Base-by-base conservation (phyloP, 495 filamentous ascomycete species). In the Trypethelium eluteriae region DNA sequence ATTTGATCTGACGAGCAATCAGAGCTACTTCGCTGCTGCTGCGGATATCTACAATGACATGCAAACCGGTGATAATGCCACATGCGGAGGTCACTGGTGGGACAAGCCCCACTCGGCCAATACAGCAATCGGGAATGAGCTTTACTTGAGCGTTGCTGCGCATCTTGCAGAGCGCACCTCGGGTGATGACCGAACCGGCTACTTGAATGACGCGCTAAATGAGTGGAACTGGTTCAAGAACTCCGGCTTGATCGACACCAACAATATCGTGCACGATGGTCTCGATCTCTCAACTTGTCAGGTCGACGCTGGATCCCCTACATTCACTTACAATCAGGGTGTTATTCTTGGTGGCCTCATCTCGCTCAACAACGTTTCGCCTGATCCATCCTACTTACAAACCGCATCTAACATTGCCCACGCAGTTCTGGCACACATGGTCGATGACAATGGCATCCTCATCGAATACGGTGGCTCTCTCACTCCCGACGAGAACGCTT, bases 301-400 rank as follows among this genome's bases (percentile, higher is more conserved):
- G 67, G 88, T 86, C 74, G 89, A 91, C 73, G 41, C 69, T 10
- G 80, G 81, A 38, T 74, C 76, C 41, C 80, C 81, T 7, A 82
- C 85, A 59, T 92, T 85, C 84, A 85, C 87, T 0, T 93, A 93
- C 78, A 93, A 92, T 77, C 89, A 93, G 76, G 89, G 89, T 46
- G 88, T 91, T 38, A 79, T 92, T 44, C 80, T 92, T 12, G 89
- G 89, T 14, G 90, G 81, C 0, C 80, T 92, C 1, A 84, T 88
- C 56, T 89, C 92, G 75, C 78, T 92, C 62, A 75, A 80, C 73
- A 77, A 74, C 66, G 86, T 85, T 1, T 79, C 80, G 1, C 78
- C 80, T 0, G 81, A 89, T 70, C 14, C 66, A 12, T 76, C 79
- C n/a, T 81, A 83, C 35, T 75, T 91, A 11, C 69, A 71, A 32